A percentile compares a stretch with the other conserved stretches of the same genome.
Conservation (phyloP, 148 eudicot genomes). For the Dysphania ambrosioides region DNA sequence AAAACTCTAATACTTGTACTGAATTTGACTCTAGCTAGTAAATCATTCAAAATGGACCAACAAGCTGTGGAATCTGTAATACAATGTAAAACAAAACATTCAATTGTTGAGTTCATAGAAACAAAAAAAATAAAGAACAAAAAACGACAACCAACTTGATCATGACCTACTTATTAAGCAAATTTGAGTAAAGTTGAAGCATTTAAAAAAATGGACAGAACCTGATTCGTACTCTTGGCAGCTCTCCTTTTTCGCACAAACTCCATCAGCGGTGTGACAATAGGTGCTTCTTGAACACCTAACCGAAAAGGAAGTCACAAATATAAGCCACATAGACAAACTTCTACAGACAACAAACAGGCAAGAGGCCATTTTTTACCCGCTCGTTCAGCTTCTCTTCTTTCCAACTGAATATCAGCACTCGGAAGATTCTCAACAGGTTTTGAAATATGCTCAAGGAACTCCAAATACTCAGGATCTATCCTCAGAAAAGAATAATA, state of each 20-base stretch:
- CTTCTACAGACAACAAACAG: not conserved
- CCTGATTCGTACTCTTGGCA: conserved; percentile 41
- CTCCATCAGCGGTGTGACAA: conserved; percentile 49
- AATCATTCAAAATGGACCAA: not conserved
- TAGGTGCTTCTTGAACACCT: conserved; percentile 40
- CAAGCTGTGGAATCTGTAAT: not conserved
- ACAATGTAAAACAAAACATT: not conserved
- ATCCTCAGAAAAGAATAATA: not conserved
- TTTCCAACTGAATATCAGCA: conserved; percentile 48
- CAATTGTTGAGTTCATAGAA: not conserved
- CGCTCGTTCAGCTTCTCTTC: conserved; percentile 48
- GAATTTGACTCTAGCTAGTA: not conserved
- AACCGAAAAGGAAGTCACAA: not conserved
- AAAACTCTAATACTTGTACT: not conserved
- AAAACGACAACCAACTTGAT: not conserved
- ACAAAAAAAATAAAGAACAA: not conserved
- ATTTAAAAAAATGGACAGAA: conserved; percentile 8
- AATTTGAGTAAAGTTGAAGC: not conserved
- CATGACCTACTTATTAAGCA: not conserved
- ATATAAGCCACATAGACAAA: not conserved
- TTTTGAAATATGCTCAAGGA: conserved; percentile 39
- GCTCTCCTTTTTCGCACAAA: conserved; percentile 45
- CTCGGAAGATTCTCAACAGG: conserved; percentile 50
- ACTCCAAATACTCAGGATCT: conserved; percentile 50
- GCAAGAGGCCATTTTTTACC: conserved; percentile 21